Evolutionary conservation across 1,284 basidiomycete genomes (phyloP).

Genomic region (Cerioporus squamosus): DNA sequence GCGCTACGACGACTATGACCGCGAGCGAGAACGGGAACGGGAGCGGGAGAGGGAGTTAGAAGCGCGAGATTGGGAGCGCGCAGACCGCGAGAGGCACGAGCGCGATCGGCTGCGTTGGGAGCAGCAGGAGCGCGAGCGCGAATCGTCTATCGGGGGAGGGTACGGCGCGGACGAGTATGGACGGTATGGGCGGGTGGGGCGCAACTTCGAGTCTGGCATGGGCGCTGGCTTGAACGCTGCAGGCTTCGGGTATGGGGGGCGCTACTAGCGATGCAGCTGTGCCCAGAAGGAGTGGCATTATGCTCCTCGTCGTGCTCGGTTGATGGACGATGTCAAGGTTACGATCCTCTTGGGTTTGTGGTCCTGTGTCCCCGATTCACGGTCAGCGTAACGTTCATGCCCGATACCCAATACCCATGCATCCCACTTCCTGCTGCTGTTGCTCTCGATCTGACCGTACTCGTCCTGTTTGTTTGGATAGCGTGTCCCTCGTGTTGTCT

Average conservation of each 20-base stretch:
- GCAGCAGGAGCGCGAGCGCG: slow-evolving; percentile 8
- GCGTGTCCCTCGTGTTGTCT: too few species aligned
- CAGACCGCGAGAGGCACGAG: slow-evolving; percentile 15
- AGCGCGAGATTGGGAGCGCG: slow-evolving; percentile 10
- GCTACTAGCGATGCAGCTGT: background rate
- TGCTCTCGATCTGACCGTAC: background rate
- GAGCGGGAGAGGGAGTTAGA: slow-evolving; percentile 2
- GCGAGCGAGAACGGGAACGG: background rate
- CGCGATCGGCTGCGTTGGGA: slow-evolving; percentile 12
- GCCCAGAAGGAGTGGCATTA: too few species aligned
- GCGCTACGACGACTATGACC: slow-evolving; percentile 15
- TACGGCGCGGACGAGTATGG: slow-evolving; percentile 10
- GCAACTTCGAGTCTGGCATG: background rate
- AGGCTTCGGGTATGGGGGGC: slow-evolving; percentile 6
- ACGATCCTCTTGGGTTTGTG: too few species aligned
- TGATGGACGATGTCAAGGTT: too few species aligned
- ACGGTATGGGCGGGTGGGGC: slow-evolving; percentile 4
- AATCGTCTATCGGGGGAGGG: background rate
- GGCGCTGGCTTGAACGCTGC: background rate
- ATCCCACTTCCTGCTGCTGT: too few species aligned
- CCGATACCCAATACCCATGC: too few species aligned
- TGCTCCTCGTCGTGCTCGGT: too few species aligned
- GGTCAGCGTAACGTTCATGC: too few species aligned
- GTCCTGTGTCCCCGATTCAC: too few species aligned
- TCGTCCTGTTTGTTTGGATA: background rate